Evolutionary conservation across 75 land plant species (phyloP), one percentile per base, ranked within the genome.

Genomic region (Pinus taeda): DNA sequence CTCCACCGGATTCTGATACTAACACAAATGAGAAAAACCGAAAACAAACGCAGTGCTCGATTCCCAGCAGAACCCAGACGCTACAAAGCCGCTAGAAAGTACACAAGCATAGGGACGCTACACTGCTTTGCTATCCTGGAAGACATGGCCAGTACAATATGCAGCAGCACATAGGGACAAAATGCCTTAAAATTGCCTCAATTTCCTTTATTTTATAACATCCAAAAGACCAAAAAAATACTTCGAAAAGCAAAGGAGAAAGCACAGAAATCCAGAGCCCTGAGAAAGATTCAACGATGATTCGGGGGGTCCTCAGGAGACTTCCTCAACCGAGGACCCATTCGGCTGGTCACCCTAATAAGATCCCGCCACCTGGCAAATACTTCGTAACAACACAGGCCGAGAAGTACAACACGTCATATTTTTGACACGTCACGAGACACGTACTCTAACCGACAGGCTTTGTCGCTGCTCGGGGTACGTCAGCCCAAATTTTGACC

Each of bases 111-210:
- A 49, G 55, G 55, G 55, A 49, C 55, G 55, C 55, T 49, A 49
- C 55, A 49, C 55, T 49, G 55, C 55, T 49, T 49, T 49, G 55
- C 55, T 49, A 49, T 49, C 55, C 55, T 49, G 55, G 55, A 49
- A 17, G 18, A 67, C 70, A 67, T 67, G 45, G 42, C 71, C 18
- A 20, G 45, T 29, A 67, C 45, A 67, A 69, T 45, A 69, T 69
- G 72, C 72, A 49, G 55, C 55, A 49, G 55, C 55, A 69, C n/a
- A n/a, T 39, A 69, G 53, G 12, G 72, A 69, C 72, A 69, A 69
- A 69, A 37, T 39, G 53, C 53, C 72, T 69, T 12, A 67, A 65
- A 67, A 17, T n/a, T 67, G 42, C 49, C 49, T 67, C 55, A 69
- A 69, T 39, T 69, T 37, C 7, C 36, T 6, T 65, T 65, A 36